Evolutionary conservation across 768 basidiomycete genomes (phyloP), one percentile per base, ranked within the genome.

Genomic region (Boletus insuetus): DNA sequence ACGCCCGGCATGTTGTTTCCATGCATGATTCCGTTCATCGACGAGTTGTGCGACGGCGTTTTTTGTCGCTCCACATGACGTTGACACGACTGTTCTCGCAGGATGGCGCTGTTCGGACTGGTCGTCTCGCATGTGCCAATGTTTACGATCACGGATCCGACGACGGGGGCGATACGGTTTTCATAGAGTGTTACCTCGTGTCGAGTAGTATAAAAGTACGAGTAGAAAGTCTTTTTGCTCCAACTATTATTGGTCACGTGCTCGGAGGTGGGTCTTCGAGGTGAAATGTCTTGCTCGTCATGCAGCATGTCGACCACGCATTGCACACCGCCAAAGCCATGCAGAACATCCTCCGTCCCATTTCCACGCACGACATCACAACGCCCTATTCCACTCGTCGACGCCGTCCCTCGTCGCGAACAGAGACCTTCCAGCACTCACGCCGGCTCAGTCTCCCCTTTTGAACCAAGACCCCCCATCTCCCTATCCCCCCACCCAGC

Each of bases 231-330:
- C 35, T 37, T 12, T 4, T 3, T 35, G 4, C 35, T 35, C 14
- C 4, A 24, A 19, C 10, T 24, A 10, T 40, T 63, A 54, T 58
- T 67, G 64, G 55, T 68, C 66, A 68, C 66, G 66, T 68, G 66
- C 56, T n/a, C n/a, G n/a, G 34, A 51, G 51, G 55, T 67, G 55
- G 46, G 61, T 65, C 32, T 35, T 14, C 7, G n/a, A 51, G n/a
- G 35, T 29, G 24, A 11, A 29, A 9, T 37, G 13, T 17, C 16
- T 37, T 37, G 35, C 13, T 37, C 35, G 12, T 13, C 53, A 19
- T 68, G 66, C 66, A 64, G 64, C 66, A 68, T 69, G 68, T 70
- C 62, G 53, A 31, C 68, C 68, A 69, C 66, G 67, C 67, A 42
- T 5, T 37, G 54, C 2, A 62, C 67, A 64, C 65, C 64, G 53